These are phyloP conservation scores for Alternaria conjuncta DNA, from an alignment of 2,329 filamentous ascomycete genomes.

Conservation along the genomic window DNA sequence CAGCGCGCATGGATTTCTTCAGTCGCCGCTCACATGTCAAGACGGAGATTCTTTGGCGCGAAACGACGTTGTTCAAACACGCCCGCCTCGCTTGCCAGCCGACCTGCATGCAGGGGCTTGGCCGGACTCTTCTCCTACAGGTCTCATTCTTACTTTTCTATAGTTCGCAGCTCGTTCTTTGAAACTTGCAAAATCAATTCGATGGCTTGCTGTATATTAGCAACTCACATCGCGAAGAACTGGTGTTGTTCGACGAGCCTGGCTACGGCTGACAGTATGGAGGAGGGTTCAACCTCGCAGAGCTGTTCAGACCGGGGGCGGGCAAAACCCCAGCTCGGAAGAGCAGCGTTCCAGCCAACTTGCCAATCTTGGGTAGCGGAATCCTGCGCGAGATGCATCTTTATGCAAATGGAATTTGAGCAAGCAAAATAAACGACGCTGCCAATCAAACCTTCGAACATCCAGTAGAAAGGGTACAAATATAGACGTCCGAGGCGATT, in stretches of 20 bases:
- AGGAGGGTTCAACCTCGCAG: not conserved
- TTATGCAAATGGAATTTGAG: constrained; percentile 1
- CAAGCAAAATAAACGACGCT: not conserved
- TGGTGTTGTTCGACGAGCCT: not conserved
- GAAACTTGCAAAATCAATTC: not conserved
- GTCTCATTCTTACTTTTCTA: constrained; percentile 3
- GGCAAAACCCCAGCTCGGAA: not conserved
- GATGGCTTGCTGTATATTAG: not conserved
- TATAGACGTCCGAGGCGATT: not conserved
- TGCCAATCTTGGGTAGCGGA: constrained; percentile 7
- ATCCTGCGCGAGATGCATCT: constrained; percentile 1
- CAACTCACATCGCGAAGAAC: not conserved
- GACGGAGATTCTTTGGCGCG: constrained; percentile 1
- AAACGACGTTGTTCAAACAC: not conserved
- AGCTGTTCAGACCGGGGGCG: not conserved
- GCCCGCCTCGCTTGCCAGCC: constrained; percentile 30
- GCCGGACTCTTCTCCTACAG: not conserved
- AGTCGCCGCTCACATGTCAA: constrained; percentile 2
- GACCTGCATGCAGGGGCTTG: constrained; percentile 20
- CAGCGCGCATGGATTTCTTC: not conserved
- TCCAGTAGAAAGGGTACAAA: not conserved
- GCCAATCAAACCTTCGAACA: not conserved
- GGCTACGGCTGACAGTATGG: not conserved
- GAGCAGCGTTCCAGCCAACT: not conserved
- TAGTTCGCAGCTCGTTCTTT: not conserved